Conservation (phyloP, 2,329 filamentous ascomycete species). For the Curvularia hawaiiensis region DNA sequence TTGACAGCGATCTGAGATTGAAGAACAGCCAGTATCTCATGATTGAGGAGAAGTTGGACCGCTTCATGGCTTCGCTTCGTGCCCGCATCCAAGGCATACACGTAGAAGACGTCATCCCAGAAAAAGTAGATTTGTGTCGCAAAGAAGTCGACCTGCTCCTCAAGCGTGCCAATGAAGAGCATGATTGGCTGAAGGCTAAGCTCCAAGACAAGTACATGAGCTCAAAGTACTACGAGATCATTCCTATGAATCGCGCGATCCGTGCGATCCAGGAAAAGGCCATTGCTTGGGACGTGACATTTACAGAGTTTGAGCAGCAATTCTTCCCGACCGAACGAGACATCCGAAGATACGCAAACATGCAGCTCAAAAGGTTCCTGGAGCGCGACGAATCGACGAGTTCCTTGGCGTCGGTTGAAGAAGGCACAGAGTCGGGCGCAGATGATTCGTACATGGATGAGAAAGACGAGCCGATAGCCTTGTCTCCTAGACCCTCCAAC, state of each 20-base stretch:
- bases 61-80: slow-evolving; percentile 88
- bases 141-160: slow-evolving; percentile 78
- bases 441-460: slow-evolving; percentile 41
- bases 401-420: slow-evolving; percentile 72
- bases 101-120: slow-evolving; percentile 85
- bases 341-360: slow-evolving; percentile 85
- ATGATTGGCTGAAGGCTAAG: slow-evolving; percentile 72
- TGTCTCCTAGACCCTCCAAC: slow-evolving; percentile 44
- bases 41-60: slow-evolving; percentile 79
- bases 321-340: slow-evolving; percentile 96
- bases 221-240: slow-evolving; percentile 95
- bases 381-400: slow-evolving; percentile 82
- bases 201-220: slow-evolving; percentile 90
- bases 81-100: slow-evolving; percentile 85
- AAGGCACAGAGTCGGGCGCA: slow-evolving; percentile 57
- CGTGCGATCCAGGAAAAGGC: slow-evolving; percentile 92
- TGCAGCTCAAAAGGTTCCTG: slow-evolving; percentile 93
- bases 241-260: slow-evolving; percentile 87
- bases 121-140: slow-evolving; percentile 82
- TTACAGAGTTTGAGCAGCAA: slow-evolving; percentile 87
- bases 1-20: slow-evolving; percentile 87
- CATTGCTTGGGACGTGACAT: slow-evolving; percentile 89
- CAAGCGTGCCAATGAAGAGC: slow-evolving; percentile 83
- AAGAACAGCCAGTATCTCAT: slow-evolving; percentile 90
- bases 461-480: slow-evolving; percentile 33